Percentiles rank a stretch among this genome's conserved stretches.
phyloP scores from a whole-genome alignment of 1,139 yeast species.

The Maudiozyma humilis region DNA sequence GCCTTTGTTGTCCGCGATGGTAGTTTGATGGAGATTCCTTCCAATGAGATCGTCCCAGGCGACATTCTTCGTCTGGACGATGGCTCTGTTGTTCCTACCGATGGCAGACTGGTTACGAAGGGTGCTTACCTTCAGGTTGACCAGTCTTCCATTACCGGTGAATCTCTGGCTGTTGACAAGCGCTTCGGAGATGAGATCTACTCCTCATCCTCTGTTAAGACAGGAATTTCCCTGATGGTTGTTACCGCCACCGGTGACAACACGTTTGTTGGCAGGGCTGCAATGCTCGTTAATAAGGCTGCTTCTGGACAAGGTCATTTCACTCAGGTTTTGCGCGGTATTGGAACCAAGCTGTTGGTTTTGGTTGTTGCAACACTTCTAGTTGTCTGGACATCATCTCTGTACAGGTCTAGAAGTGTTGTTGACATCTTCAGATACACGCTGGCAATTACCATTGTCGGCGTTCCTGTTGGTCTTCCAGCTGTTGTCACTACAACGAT shows the following conservation, averaged over 20 bases:
- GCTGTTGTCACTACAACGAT: slow-evolving; percentile 98
- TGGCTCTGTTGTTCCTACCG: slow-evolving; percentile 92
- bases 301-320: slow-evolving; percentile 91
- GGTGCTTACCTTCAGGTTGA: slow-evolving; percentile 87
- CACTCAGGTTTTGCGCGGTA: slow-evolving; percentile 96
- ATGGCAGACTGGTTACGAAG: slow-evolving; percentile 86
- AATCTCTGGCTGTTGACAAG: slow-evolving; percentile 93
- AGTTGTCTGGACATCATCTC: slow-evolving; percentile 87
- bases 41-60: slow-evolving; percentile 6
- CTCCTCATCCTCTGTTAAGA: slow-evolving; percentile 93
- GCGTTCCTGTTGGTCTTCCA: slow-evolving; percentile 99
- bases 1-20: slow-evolving; percentile 65
- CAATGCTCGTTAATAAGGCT: slow-evolving; percentile 93
- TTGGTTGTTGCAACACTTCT: slow-evolving; percentile 81
- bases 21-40: slow-evolving; percentile 50
- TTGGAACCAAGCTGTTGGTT: slow-evolving; percentile 86
- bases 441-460: slow-evolving; percentile 93
- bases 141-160: slow-evolving; percentile 98
- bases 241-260: slow-evolving; percentile 93
- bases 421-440: slow-evolving; percentile 89
- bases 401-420: slow-evolving; percentile 86
- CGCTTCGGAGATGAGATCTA: slow-evolving; percentile 78
- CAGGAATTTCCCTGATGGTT: slow-evolving; percentile 94
- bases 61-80: slow-evolving; percentile 50
- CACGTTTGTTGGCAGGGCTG: slow-evolving; percentile 93